phyloP scores from a whole-genome alignment of 345 rosid species.

The Zanthoxylum bungeanum region DNA sequence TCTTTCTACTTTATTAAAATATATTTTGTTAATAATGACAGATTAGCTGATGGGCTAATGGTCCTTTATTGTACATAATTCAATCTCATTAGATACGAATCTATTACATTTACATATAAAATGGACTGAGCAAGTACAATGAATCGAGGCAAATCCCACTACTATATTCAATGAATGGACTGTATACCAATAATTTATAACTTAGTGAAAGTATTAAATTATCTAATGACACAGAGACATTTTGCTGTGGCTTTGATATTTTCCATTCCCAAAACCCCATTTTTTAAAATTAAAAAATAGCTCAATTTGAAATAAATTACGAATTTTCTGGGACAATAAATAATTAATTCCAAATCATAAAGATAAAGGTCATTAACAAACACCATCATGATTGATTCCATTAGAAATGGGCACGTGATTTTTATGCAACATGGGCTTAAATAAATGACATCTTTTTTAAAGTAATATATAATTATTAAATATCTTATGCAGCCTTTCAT shows the following conservation, averaged over 20 bases:
- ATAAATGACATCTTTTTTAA: background rate
- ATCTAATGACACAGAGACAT: background rate
- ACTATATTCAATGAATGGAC: background rate
- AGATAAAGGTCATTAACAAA: background rate
- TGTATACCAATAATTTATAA: background rate
- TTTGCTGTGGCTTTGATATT: background rate
- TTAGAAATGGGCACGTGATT: slow-evolving; percentile 4
- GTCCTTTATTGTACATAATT: no score
- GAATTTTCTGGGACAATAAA: no score
- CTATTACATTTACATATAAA: no score
- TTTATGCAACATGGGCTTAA: background rate
- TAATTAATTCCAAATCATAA: background rate
- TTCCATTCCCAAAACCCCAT: background rate
- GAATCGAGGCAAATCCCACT: slow-evolving; percentile 1
- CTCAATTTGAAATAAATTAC: background rate
- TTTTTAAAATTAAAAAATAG: background rate
- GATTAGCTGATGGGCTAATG: background rate
- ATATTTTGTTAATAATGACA: background rate
- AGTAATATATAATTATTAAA: no score
- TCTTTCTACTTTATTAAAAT: background rate
- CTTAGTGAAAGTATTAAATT: background rate
- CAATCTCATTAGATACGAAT: background rate
- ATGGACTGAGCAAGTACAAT: background rate
- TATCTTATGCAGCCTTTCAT: background rate
- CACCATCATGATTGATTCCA: background rate